Evolutionary conservation across 129 eudicot species (phyloP), one percentile per base, ranked within the genome.

Genomic region (Escallonia herrerae): DNA sequence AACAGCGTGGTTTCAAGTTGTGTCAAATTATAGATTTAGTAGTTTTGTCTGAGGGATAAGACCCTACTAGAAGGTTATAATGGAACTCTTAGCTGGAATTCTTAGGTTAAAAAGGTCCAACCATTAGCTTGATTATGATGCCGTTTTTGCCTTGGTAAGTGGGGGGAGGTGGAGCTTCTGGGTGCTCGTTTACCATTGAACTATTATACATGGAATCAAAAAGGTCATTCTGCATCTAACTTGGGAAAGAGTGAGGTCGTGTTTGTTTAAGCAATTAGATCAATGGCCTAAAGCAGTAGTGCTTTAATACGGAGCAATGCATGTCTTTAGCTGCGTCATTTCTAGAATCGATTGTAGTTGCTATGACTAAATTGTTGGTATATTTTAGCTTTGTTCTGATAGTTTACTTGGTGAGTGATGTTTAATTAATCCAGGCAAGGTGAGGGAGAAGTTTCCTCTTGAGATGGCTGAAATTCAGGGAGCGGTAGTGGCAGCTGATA

Each of bases 391-490:
- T 11, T 50, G 43, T 42, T 43, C 10, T 72, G 15, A 22, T 44
- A 37, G 2, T 3, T 10, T n/a, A 71, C 41, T 44, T 67, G 51
- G 4, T 58, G 22, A 51, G 22, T 43, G 39, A 60, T 6, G 43
- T 56, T 41, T 65, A 41, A 39, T 67, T 68, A 49, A 68, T 73
- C 71, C 90, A 93, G 99, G 99, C 54, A 86, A 89, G 50, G 82
- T 82, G 58, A 80, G 99, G 81, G 95, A 93, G 57, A 89, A 89
- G 56, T 93, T 93, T 62, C 99, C 99, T 66, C 95, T 93, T 64
- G 87, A 81, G 63, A 88, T 93, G 99, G 99, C 99, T 82, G 96
- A 89, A 80, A 86, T 93, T 74, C 99, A 93, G 77, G 99, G 94
- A 71, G 86, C 90, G 15, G 99, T 89, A 61, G 73, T 89, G 48